These are phyloP conservation scores for Carallia brachiata DNA, from an alignment of 345 rosid species.

Conservation along the genomic window DNA sequence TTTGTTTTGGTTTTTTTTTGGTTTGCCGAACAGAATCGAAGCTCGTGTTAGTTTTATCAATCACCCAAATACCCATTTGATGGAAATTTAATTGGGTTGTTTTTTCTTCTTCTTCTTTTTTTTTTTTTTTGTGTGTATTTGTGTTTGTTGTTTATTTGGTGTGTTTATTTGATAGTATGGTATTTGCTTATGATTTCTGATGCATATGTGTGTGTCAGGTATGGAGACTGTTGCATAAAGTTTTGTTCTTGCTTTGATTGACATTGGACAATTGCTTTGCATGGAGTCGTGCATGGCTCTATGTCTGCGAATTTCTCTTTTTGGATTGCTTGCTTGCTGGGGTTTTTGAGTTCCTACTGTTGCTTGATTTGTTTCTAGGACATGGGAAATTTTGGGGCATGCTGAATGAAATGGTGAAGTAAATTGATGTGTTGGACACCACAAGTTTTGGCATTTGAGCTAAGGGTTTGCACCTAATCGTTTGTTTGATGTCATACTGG, in stretches of 20 bases:
- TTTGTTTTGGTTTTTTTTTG: conserved; percentile 15
- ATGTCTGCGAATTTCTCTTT: conserved; percentile 6
- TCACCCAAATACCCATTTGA: not conserved
- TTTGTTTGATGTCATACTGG: not conserved
- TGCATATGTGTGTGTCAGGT: conserved; percentile 6
- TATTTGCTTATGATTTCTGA: conserved; percentile 19
- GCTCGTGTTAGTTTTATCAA: no score
- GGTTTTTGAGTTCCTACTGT: not conserved
- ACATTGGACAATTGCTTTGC: conserved; percentile 4
- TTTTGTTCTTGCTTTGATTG: not conserved
- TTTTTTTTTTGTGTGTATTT: not conserved
- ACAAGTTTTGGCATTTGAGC: conserved; percentile 6
- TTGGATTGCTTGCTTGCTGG: not conserved
- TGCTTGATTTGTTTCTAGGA: no score
- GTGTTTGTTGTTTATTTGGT: not conserved
- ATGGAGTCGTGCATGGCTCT: conserved; percentile 4
- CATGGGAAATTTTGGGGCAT: not conserved
- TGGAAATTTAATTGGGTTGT: conserved; percentile 20
- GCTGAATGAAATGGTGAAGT: no score
- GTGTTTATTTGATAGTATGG: conserved; percentile 8
- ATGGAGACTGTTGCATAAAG: not conserved
- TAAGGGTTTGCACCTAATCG: not conserved
- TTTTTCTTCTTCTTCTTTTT: not conserved
- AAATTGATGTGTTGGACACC: conserved; percentile 4
- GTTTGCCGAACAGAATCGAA: not conserved